Evolutionary conservation across 176 grass and related monocot genomes (phyloP), one percentile per base, ranked within the genome.

Genomic region (Canna indica): DNA sequence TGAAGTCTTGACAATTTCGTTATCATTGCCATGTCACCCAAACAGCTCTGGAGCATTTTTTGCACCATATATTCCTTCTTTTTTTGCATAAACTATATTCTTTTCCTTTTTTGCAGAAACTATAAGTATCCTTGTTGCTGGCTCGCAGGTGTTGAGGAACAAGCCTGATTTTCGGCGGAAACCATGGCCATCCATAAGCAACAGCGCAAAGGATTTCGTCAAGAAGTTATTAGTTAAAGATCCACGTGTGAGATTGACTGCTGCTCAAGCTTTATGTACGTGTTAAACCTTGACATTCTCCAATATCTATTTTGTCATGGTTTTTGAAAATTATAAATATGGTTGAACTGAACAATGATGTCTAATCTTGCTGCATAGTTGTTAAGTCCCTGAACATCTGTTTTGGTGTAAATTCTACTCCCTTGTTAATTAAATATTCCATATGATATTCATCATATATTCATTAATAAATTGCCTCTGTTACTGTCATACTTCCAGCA

Each of bases 181-280:
- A 56, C 94, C 94, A 81, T 99, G 94, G 94, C 71, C 94, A 78
- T 79, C 71, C 17, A 84, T 99, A 47, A 99, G 94, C 82, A 4
- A 50, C 65, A 71, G 94, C 26, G 89, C 94, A 58, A 93, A 93
- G 81, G 94, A 99, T 83, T 99, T 99, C 77, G 82, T 99, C 80
- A 90, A 83, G 47, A 99, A 74, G 78, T 80, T 90, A 75, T 82
- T 99, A 28, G 86, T 93, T 36, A 99, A 99, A 84, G 88, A 99
- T 29, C 94, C 89, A 81, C 88, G 89, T 70, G 89, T 87, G 38
- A 86, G 94, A 81, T 79, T 99, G 70, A 99, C 94, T 62, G 94
- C 94, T 70, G 94, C 94, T 77, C 94, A 99, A 90, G 89, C 94
- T 85, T 86, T 99, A 53, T 99, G 94, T 99, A 84, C 82, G 82